phyloP scores from a whole-genome alignment of 352 stramenopile species.

The Globisporangium splendens region DNA sequence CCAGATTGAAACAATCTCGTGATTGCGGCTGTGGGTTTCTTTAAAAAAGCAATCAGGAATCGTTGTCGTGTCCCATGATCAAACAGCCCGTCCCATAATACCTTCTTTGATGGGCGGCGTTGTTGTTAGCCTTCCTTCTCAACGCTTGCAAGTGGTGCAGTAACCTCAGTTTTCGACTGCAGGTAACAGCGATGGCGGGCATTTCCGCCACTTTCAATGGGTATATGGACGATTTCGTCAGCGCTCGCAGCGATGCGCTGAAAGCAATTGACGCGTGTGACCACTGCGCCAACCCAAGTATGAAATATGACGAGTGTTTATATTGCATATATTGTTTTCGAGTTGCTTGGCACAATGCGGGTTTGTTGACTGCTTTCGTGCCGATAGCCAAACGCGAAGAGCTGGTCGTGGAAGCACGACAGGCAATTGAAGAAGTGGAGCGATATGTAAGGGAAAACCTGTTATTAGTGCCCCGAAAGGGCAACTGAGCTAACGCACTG shows the following conservation, averaged over 20 bases:
- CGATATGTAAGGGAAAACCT: conserved; percentile 40
- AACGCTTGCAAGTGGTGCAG: background rate
- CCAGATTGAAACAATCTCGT: background rate
- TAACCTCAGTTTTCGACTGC: background rate
- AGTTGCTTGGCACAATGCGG: background rate
- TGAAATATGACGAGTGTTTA: no score
- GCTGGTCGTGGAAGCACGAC: conserved; percentile 39
- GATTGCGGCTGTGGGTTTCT: no score
- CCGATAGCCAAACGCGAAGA: conserved; percentile 37
- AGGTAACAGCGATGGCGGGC: background rate
- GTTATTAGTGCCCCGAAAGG: background rate
- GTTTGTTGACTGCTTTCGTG: background rate
- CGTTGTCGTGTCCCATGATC: conserved; percentile 2
- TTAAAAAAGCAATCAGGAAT: background rate
- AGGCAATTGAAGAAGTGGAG: conserved; percentile 63
- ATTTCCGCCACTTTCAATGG: conserved; percentile 35
- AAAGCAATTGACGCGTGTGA: conserved; percentile 49
- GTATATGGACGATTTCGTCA: conserved; percentile 53
- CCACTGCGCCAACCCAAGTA: conserved; percentile 23
- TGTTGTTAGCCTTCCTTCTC: conserved; percentile 7
- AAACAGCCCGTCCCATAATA: conserved; percentile 1
- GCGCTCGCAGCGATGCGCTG: conserved; percentile 39
- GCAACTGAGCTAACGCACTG: background rate
- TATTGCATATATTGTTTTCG: background rate
- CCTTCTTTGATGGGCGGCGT: background rate